These are phyloP conservation scores for Inga oerstediana DNA, from an alignment of 306 rosid genomes.

Conservation along the genomic window DNA sequence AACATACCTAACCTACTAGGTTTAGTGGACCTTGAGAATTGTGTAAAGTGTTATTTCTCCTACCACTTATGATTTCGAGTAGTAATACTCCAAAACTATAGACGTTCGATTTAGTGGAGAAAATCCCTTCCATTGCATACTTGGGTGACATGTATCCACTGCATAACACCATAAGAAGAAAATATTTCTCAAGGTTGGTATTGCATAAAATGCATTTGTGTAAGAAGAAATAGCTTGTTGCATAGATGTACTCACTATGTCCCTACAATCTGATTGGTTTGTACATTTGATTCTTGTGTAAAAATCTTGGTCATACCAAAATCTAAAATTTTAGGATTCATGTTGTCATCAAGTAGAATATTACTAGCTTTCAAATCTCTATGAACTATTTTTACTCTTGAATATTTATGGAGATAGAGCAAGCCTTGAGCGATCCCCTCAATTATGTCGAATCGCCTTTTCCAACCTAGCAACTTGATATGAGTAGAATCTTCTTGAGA, in stretches of 20 bases:
- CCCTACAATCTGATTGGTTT: slow-evolving; percentile 30
- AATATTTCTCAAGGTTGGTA: background rate
- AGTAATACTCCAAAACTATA: slow-evolving; percentile 34
- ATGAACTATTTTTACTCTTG: background rate
- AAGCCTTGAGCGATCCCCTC: background rate
- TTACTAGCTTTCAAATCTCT: background rate
- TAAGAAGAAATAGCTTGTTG: background rate
- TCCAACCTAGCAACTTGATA: background rate
- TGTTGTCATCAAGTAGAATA: background rate
- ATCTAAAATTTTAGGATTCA: background rate
- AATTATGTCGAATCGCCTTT: background rate
- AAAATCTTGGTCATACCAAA: slow-evolving; percentile 13
- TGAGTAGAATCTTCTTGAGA: background rate
- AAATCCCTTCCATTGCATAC: slow-evolving; percentile 35
- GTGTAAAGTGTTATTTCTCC: slow-evolving; percentile 27
- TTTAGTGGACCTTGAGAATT: background rate
- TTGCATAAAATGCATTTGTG: background rate
- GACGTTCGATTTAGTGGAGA: slow-evolving; percentile 30
- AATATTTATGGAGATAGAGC: background rate
- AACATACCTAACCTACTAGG: slow-evolving; percentile 6
- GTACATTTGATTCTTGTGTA: slow-evolving; percentile 19
- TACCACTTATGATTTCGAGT: slow-evolving; percentile 11
- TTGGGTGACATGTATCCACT: slow-evolving; percentile 26
- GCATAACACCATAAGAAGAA: background rate
- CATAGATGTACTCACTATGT: slow-evolving; percentile 31